A percentile compares a stretch with the other conserved stretches of the same genome.
Conservation (phyloP, 768 basidiomycete genomes). For the Imleria badia region DNA sequence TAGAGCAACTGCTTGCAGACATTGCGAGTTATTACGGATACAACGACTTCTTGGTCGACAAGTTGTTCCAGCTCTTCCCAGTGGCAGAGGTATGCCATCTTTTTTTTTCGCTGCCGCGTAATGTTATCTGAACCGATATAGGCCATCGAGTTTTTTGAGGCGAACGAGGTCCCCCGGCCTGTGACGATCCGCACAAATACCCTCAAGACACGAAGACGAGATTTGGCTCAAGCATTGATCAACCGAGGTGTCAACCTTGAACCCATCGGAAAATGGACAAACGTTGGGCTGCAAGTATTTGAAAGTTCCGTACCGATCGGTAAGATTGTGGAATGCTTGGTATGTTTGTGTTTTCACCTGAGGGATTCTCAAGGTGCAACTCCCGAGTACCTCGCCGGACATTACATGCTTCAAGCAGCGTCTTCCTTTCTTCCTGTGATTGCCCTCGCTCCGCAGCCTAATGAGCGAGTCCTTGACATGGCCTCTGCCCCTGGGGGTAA, state of each 20-base stretch:
- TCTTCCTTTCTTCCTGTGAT: slow-evolving; percentile 99
- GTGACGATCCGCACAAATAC: slow-evolving; percentile 99
- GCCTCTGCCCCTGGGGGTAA: slow-evolving; percentile 98
- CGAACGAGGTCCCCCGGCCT: slow-evolving; percentile 92
- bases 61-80: slow-evolving; percentile 91
- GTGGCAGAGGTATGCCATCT: slow-evolving; percentile 72
- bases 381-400: slow-evolving; percentile 97
- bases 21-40: slow-evolving; percentile 97
- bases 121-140: slow-evolving; percentile 31
- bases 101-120: neutral
- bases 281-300: slow-evolving; percentile 98
- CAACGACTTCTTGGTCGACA: slow-evolving; percentile 92
- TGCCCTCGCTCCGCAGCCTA: slow-evolving; percentile 87
- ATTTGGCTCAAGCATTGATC: slow-evolving; percentile 90
- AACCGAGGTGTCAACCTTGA: slow-evolving; percentile 97
- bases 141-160: slow-evolving; percentile 98
- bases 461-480: slow-evolving; percentile 97
- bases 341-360: neutral
- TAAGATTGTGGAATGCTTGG: slow-evolving; percentile 22
- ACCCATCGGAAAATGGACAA: slow-evolving; percentile 99
- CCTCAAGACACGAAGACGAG: slow-evolving; percentile 86
- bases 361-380: slow-evolving; percentile 65
- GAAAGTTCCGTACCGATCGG: slow-evolving; percentile 95
- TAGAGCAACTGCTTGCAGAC: slow-evolving; percentile 83
- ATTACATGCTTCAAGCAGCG: slow-evolving; percentile 99